Base-by-base conservation (phyloP, 768 basidiomycete genomes). In the Pulveroboletus sp. region DNA sequence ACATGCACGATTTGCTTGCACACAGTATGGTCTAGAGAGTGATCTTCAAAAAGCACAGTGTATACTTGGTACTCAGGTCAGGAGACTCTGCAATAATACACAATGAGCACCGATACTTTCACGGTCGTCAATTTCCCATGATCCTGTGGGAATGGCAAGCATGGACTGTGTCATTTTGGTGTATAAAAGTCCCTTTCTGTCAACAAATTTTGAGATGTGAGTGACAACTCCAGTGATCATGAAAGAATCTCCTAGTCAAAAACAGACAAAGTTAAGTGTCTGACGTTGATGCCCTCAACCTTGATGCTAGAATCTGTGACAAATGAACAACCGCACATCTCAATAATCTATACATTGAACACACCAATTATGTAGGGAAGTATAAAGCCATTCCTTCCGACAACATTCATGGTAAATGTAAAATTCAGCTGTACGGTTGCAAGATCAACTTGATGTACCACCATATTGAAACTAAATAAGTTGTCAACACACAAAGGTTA, bases 1-100 rank as follows among this genome's bases (percentile, higher is more conserved):
- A 53, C 56, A 25, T 64, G 54, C 16, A 66, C 56, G 13, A 50
- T 43, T 43, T 52, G 58, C 58, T 59, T 63, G 38, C 60, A 59
- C 4, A 51, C 56, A 5, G 19, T 51, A 16, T 55, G 41, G 14
- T 58, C 53, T 33, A 66, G 34, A 16, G 60, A 53, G 41, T 66
- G 62, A 35, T 66, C 64, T 42, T 66, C 62, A 11, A 66, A 66
- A 6, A 66, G 60, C 1, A 66, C 47, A 2, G 62, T 62, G 23
- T 54, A 66, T 2, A 62, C 60, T 25, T 53, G 56, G 39, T 62
- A 66, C 33, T 64, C 65, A n/a, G n/a, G n/a, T n/a, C n/a, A 10
- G 62, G 62, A 5, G 62, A 66, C 20, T 66, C 64, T 8, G 65
- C 63, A 6, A 63, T 56, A 6, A 66, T 43, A 42, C 64, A 66